Base-by-base conservation (phyloP, 495 filamentous ascomycete species). In the Penicillium longicatenatum region DNA sequence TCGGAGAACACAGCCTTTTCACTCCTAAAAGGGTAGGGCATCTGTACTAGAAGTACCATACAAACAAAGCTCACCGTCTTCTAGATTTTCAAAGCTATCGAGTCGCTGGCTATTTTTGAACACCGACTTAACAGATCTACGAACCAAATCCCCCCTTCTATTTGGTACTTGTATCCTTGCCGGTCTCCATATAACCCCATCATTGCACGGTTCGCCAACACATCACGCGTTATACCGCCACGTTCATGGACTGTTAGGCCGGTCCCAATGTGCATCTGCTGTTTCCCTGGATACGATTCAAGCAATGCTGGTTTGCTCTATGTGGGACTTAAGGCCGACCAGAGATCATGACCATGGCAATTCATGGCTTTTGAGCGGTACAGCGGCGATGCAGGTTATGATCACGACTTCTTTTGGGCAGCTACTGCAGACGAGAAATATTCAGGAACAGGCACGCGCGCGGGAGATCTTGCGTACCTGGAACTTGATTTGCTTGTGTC, bases 21-120 rank as follows among this genome's bases (percentile, higher is more conserved):
- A 9, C 58, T 60, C 45, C 45, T 64, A 3, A 31, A 64, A 51
- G 61, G 57, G 61, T 60, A 58, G 21, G 21, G 0, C 7, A 16
- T 22, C 21, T 48, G 14, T 12, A 17, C n/a, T 24, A 30, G 24
- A 49, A 6, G 12, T 35, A 35, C 9, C 8, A 14, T 14, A 10
- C 10, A 35, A 12, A 35, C 31, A 35, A 35, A 35, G 31, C 31
- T 35, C 10, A 17, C 31, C 22, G 30, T 2, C 16, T 9, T 37
- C 4, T 41, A 65, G 62, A 21, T 65, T 61, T 30, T 59, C 52
- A 6, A 61, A 65, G 7, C 6, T 62, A 35, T 65, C 62, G 6
- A 65, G 55, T 31, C 62, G 62, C 19, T 65, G 62, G 62, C 29
- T 65, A 24, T 65, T 65, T 19, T 59, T 65, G 55, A 59, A 20